Evolutionary conservation across 169 alveolate genomes (phyloP).

Genomic region (Theileria annulata): DNA sequence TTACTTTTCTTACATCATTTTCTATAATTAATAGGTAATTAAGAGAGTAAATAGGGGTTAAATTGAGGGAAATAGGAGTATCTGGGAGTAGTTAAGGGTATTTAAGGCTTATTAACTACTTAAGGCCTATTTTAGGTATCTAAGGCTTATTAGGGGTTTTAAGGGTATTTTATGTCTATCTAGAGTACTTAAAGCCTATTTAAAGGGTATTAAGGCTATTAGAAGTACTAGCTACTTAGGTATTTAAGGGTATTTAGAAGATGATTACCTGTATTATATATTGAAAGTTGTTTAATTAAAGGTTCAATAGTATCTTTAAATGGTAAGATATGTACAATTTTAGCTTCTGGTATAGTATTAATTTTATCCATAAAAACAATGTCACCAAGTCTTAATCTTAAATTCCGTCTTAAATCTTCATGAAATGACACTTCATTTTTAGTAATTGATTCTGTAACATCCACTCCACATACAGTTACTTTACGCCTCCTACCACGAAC

Average conservation of each 20-base stretch:
- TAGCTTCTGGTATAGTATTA: constrained; percentile 47
- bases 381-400: constrained; percentile 64
- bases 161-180: no score
- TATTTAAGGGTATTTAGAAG: not conserved
- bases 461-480: constrained; percentile 56
- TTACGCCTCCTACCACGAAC: constrained; percentile 55
- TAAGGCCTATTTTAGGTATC: no score
- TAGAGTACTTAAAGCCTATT: no score
- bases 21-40: not conserved
- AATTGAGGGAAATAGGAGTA: not conserved
- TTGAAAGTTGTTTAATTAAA: constrained; percentile 20
- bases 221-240: no score
- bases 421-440: constrained; percentile 48
- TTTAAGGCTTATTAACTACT: no score
- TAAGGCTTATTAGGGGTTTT: no score
- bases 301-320: constrained; percentile 55
- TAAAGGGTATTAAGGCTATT: no score
- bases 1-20: constrained; percentile 18
- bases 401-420: constrained; percentile 57
- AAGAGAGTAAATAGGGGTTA: not conserved
- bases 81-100: no score
- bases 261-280: not conserved
- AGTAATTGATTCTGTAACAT: constrained; percentile 22
- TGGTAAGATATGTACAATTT: constrained; percentile 42
- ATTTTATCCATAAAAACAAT: constrained; percentile 50